phyloP scores from a whole-genome alignment of 2,329 filamentous ascomycete genomes.

The Acrodontium crateriforme region DNA sequence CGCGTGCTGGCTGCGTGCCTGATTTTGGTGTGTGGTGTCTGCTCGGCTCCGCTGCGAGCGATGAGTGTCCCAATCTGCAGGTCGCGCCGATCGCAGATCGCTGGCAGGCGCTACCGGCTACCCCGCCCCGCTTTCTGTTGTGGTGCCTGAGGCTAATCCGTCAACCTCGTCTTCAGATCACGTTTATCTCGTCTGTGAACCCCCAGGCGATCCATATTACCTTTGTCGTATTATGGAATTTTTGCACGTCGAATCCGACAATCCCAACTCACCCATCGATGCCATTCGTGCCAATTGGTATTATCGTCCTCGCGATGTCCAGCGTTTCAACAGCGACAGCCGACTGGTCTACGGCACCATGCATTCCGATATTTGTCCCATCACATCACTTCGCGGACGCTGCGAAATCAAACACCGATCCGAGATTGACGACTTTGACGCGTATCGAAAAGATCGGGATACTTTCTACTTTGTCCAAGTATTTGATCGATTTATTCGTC shows the following conservation, averaged over 20 bases:
- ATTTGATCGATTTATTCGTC: conserved; percentile 95
- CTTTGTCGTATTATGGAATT: conserved; percentile 98
- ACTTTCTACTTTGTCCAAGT: conserved; percentile 96
- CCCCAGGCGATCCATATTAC: conserved; percentile 95
- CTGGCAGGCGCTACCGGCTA: too few species aligned
- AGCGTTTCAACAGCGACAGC: conserved; percentile 79
- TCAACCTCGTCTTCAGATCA: conserved; percentile 50
- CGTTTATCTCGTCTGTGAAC: conserved; percentile 93
- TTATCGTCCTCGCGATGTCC: conserved; percentile 91
- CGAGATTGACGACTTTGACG: conserved; percentile 70
- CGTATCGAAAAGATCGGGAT: conserved; percentile 72
- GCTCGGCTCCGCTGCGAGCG: too few species aligned
- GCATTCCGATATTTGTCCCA: conserved; percentile 91
- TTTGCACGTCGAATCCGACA: conserved; percentile 60
- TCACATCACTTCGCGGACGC: conserved; percentile 85
- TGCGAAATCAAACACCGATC: conserved; percentile 80
- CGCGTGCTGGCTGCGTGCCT: too few species aligned
- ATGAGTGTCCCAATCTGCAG: too few species aligned
- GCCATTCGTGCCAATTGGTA: conserved; percentile 94
- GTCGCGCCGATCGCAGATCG: too few species aligned
- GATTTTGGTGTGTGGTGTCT: too few species aligned
- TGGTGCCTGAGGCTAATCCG: conserved; percentile 23
- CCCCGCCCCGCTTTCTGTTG: conserved; percentile 9
- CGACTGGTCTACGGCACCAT: conserved; percentile 90
- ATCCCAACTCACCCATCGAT: conserved; percentile 61